Base-by-base conservation (phyloP, 1,284 basidiomycete species). In the Agaricales sp. region DNA sequence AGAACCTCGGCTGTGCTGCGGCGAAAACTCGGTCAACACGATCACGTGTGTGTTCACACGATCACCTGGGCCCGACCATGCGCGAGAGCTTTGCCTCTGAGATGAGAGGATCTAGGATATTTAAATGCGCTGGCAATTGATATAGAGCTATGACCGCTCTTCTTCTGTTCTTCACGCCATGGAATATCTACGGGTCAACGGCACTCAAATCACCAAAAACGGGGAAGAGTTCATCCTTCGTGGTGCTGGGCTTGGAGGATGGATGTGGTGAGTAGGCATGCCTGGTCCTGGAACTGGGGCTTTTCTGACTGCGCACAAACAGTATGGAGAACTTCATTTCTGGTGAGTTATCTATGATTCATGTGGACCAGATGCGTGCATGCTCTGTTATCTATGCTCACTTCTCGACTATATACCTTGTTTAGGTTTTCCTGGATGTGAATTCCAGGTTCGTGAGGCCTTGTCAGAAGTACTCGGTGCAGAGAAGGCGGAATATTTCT, bases 401-500 rank as follows among this genome's bases (percentile, higher is more conserved):
- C 30, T 11, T n/a, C 30, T 35, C n/a, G n/a, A n/a, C n/a, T n/a
- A n/a, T n/a, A n/a, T n/a, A n/a, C 30, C 11, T 35, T 35, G 8
- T 35, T 16, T 20, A 41, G 39, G 39, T 8, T 41, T 41, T 55
- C 76, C 78, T 46, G 78, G 77, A 13, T 77, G 76, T 51, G 78
- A 81, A 57, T 74, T 71, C 59, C 78, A 82, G 61, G 80, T 87
- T 48, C 78, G 86, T 41, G 76, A 77, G 14, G 80, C 78, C 2
- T 67, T 90, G n/a, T 70, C 71, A 14, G 70, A 78, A 14, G 74
- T 77, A 0, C 64, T 90, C 16, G 87, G 87, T 1, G 54, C 73
- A 50, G 70, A 79, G 47, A 88, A 85, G 60, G 75, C 83, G 12
- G 77, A 78, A 22, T 83, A 79, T 66, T 89, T 88, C 69, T 90